These are phyloP conservation scores for Aspergillus texensis DNA, from an alignment of 2,329 filamentous ascomycete species.

Conservation along the genomic window DNA sequence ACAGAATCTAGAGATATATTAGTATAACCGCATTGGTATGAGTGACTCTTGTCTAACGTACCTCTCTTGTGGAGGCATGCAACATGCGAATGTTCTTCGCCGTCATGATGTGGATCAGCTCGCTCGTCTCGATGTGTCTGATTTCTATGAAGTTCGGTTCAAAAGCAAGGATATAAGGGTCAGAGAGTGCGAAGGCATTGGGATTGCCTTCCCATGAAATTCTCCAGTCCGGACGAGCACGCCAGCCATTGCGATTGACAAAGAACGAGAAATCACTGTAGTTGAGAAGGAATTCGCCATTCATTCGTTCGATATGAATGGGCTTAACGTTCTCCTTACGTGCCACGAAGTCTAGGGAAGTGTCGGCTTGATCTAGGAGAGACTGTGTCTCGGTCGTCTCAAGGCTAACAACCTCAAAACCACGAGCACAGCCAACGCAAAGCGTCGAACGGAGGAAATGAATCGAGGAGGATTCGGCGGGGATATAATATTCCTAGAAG, in stretches of 20 bases:
- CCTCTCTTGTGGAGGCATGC: slow-evolving; percentile 95
- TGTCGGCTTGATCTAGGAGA: slow-evolving; percentile 94
- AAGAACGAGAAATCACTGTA: slow-evolving; percentile 99
- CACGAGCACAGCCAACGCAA: slow-evolving; percentile 91
- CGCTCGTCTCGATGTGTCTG: slow-evolving; percentile 89
- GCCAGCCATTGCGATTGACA: slow-evolving; percentile 97
- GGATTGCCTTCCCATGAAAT: slow-evolving; percentile 97
- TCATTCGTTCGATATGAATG: slow-evolving; percentile 95
- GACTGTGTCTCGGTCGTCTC: slow-evolving; percentile 98
- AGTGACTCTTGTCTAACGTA: slow-evolving; percentile 51
- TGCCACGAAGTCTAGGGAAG: slow-evolving; percentile 94
- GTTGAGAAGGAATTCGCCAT: slow-evolving; percentile 95
- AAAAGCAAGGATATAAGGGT: slow-evolving; percentile 96
- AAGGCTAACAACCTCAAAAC: slow-evolving; percentile 94
- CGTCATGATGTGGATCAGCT: slow-evolving; percentile 89
- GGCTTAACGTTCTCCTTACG: slow-evolving; percentile 91
- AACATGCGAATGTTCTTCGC: slow-evolving; percentile 97
- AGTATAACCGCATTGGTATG: slow-evolving; percentile 17
- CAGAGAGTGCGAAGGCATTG: slow-evolving; percentile 88
- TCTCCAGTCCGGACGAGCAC: slow-evolving; percentile 91
- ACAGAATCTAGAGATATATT: slow-evolving; percentile 72
- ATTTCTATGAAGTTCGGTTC: slow-evolving; percentile 98
- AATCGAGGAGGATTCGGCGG: slow-evolving; percentile 95
- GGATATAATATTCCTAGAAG: slow-evolving; percentile 87
- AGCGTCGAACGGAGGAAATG: slow-evolving; percentile 97